Evolutionary conservation across 2,329 filamentous ascomycete genomes (phyloP).

Genomic region (Phyllachora maydis): DNA sequence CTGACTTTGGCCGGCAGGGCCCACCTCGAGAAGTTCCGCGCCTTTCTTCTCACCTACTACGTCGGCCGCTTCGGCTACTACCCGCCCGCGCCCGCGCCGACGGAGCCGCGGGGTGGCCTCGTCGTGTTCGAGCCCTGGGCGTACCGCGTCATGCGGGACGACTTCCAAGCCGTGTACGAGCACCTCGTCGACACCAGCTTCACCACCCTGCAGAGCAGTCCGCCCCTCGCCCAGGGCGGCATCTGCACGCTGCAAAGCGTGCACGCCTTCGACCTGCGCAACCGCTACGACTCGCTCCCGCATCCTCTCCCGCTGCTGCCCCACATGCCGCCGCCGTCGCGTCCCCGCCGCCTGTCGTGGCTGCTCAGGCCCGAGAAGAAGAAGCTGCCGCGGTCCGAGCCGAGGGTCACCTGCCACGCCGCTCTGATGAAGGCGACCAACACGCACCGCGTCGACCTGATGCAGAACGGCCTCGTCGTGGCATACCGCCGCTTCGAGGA

Average conservation of each 20-base stretch:
- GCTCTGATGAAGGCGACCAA: slow-evolving; percentile 32
- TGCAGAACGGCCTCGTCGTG: slow-evolving; percentile 36
- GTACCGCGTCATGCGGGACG: slow-evolving; percentile 39
- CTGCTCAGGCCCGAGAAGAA: slow-evolving; percentile 17
- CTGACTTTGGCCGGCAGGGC: slow-evolving; percentile 36
- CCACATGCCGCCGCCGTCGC: slow-evolving; percentile 11
- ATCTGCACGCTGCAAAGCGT: slow-evolving; percentile 52
- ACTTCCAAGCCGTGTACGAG: slow-evolving; percentile 52
- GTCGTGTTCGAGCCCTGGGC: slow-evolving; percentile 33
- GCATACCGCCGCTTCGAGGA: slow-evolving; percentile 54
- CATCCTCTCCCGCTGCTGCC: slow-evolving; percentile 52
- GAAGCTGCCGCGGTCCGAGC: slow-evolving; percentile 24
- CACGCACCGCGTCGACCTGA: slow-evolving; percentile 12
- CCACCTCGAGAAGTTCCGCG: slow-evolving; percentile 54
- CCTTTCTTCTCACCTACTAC: slow-evolving; percentile 47
- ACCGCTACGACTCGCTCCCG: slow-evolving; percentile 35
- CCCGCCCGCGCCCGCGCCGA: too few relatives aligned
- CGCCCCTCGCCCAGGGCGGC: slow-evolving; percentile 37
- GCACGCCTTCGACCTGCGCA: slow-evolving; percentile 40
- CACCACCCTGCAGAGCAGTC: slow-evolving; percentile 23
- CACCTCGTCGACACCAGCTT: slow-evolving; percentile 45
- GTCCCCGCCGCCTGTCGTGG: slow-evolving; percentile 17
- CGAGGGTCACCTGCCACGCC: slow-evolving; percentile 26
- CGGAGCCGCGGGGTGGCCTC: slow-evolving; percentile 16
- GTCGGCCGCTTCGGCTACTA: slow-evolving; percentile 48